Evolutionary conservation across 1,284 basidiomycete genomes (phyloP), one percentile per base, ranked within the genome.

Genomic region (Rhizoctonia solani): DNA sequence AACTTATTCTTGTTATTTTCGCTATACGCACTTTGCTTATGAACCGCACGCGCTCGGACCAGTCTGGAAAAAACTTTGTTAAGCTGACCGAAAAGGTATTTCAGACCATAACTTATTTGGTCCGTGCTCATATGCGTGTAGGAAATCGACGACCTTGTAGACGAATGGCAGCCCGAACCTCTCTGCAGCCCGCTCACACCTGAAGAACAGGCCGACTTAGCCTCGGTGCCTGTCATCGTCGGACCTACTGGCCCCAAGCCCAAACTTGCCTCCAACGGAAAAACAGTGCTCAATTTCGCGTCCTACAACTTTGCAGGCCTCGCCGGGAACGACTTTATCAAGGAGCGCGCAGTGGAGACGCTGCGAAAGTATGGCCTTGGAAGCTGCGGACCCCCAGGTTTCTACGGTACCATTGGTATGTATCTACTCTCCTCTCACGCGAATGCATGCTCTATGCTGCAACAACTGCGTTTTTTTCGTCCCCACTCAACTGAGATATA

Each of bases 141-240:
- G 93, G 97, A 99, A 87, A 89, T 98, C 68, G 89, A 98, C 75
- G 96, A 99, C 74, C 85, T 99, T 41, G 93, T 99, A 1, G 88
- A 92, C 68, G 97, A 99, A 76, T 99, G 95, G 92, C 82, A 82
- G 9, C 97, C 97, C 0, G 92, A 95, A 71, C 88, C 93, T 13
- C 83, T 99, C 2, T 88, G 85, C 4, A 82, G 83, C 34, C 85
- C 86, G 19, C 81, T 90, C 52, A 80, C 80, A 13, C 77, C 81
- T 0, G 78, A 79, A 66, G 92, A 95, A 74, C 81, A 85, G 66
- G 79, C 83, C 37, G 89, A 95, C 68, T 82, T 96, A 23, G 83
- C 81, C 23, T 83, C 86, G 0, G 83, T 95, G 0, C 93, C 95
- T 4, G 77, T 93, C 72, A 85, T 98, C 72, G 77, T 87, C 69